A percentile compares a stretch with the other conserved stretches of the same genome.
These are phyloP conservation scores for Schizophyllum amplum DNA, from an alignment of 1,284 basidiomycete genomes.

Conservation along the genomic window DNA sequence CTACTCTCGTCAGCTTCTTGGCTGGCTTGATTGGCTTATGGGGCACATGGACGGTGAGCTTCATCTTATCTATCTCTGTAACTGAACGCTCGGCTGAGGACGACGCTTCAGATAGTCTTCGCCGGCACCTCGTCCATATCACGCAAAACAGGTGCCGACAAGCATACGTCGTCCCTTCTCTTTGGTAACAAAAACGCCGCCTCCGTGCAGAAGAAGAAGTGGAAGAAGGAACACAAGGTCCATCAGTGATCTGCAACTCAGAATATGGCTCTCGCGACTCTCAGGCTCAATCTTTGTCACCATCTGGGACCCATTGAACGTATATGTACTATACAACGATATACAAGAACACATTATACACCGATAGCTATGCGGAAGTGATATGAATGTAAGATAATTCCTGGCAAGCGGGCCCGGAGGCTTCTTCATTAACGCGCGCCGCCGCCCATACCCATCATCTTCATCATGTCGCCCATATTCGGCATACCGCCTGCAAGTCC, in stretches of 20 bases:
- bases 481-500: constrained; percentile 56
- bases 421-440: constrained; percentile 7
- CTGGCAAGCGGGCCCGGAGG: too few species aligned
- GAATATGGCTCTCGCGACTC: constrained; percentile 13
- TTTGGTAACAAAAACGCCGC: constrained; percentile 71
- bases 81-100: background rate
- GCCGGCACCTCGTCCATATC: constrained; percentile 47
- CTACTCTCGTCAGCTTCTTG: constrained; percentile 40
- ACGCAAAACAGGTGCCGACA: constrained; percentile 71
- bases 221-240: constrained; percentile 38
- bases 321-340: background rate
- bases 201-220: constrained; percentile 59
- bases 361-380: too few species aligned
- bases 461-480: constrained; percentile 69
- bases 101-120: constrained; percentile 47
- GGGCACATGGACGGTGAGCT: constrained; percentile 66
- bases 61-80: constrained; percentile 4
- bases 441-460: constrained; percentile 78
- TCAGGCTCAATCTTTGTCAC: too few species aligned
- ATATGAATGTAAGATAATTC: too few species aligned
- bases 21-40: constrained; percentile 48
- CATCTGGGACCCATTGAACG: too few species aligned
- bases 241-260: too few species aligned
- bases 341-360: background rate
- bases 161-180: constrained; percentile 68